These are phyloP conservation scores for Nakazawaea ambrosiae DNA, from an alignment of 805 yeast species.

Conservation along the genomic window DNA sequence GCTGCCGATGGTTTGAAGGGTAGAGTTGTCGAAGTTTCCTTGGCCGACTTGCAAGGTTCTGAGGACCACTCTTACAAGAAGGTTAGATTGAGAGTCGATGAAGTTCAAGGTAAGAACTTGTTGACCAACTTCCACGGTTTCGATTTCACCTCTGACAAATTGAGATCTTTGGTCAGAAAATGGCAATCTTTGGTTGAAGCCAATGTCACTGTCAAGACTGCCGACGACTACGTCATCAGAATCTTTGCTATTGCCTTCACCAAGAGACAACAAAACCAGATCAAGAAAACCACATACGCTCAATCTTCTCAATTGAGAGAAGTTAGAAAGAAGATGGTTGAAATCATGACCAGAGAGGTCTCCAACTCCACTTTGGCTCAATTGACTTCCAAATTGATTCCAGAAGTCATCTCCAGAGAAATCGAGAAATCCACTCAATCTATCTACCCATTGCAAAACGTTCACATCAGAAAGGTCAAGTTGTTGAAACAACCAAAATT, in stretches of 20 bases:
- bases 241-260: constrained; percentile 98
- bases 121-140: constrained; percentile 99
- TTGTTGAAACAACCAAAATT: constrained; percentile 97
- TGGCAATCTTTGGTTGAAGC: constrained; percentile 99
- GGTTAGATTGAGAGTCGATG: constrained; percentile 95
- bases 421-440: constrained; percentile 93
- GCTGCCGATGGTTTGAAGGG: constrained; percentile 98
- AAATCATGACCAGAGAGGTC: constrained; percentile 95
- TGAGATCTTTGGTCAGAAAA: constrained; percentile 96
- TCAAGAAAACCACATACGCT: constrained; percentile 97
- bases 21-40: constrained; percentile 90
- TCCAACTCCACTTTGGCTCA: constrained; percentile 92
- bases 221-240: constrained; percentile 96
- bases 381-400: constrained; percentile 94
- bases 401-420: constrained; percentile 98
- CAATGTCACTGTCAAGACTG: constrained; percentile 94
- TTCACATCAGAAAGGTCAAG: constrained; percentile 98
- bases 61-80: constrained; percentile 99
- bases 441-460: constrained; percentile 96
- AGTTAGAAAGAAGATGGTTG: constrained; percentile 94
- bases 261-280: constrained; percentile 94
- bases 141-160: constrained; percentile 96
- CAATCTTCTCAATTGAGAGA: constrained; percentile 96
- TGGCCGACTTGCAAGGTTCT: constrained; percentile 97
- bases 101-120: constrained; percentile 97